Evolutionary conservation across 495 filamentous ascomycete genomes (phyloP).

Genomic region (Oidiodendron maius): DNA sequence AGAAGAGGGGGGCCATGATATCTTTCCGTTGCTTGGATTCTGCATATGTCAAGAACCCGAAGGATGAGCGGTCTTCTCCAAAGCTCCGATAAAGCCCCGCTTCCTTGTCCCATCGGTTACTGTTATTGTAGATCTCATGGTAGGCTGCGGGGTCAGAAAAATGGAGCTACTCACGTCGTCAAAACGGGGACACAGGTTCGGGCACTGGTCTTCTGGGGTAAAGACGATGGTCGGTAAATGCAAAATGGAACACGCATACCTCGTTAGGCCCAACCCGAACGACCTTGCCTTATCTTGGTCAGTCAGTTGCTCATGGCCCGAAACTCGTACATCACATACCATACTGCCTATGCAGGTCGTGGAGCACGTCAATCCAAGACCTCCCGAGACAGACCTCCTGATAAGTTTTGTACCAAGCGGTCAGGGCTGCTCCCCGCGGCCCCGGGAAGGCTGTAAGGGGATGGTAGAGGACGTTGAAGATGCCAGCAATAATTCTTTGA

Average conservation of each 20-base stretch:
- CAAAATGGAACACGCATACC: neutral
- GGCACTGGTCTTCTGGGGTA: neutral
- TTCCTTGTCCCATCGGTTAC: conserved; percentile 32
- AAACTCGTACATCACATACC: neutral
- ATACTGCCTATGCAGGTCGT: conserved; percentile 2
- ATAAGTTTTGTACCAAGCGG: conserved; percentile 4
- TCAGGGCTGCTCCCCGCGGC: neutral
- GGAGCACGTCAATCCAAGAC: conserved; percentile 4
- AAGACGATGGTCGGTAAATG: neutral
- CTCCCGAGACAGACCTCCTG: neutral
- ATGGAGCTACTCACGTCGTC: conserved; percentile 27
- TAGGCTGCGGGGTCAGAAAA: conserved; percentile 34
- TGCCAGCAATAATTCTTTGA: neutral
- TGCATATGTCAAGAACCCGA: conserved; percentile 27
- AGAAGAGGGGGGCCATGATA: conserved; percentile 31
- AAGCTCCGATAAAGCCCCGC: conserved; percentile 27
- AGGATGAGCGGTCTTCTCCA: conserved; percentile 28
- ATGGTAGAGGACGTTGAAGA: conserved; percentile 5
- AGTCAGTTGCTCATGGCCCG: neutral
- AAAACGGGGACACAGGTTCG: neutral
- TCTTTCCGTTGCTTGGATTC: conserved; percentile 31
- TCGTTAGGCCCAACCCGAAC: conserved; percentile 4
- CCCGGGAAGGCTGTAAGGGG: neutral
- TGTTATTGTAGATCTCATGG: conserved; percentile 32
- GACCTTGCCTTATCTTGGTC: neutral